These are phyloP conservation scores for Syzygium aqueum DNA, from an alignment of 345 rosid species.

Conservation along the genomic window DNA sequence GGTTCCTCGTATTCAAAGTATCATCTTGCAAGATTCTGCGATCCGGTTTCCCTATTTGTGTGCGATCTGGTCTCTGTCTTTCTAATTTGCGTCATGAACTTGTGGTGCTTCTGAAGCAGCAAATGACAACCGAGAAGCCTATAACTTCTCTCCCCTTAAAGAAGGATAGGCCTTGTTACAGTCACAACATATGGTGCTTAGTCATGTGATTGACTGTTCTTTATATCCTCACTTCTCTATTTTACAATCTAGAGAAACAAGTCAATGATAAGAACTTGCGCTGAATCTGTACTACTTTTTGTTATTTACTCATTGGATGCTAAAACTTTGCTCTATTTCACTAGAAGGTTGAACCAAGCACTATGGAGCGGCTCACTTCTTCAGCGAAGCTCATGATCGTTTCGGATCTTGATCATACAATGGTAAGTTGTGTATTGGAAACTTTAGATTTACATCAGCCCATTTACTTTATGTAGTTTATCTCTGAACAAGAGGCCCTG, in stretches of 20 bases:
- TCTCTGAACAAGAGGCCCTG: background rate
- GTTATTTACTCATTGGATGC: background rate
- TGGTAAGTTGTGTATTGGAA: slow-evolving; percentile 31
- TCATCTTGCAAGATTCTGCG: background rate
- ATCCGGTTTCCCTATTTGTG: background rate
- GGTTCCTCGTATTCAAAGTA: background rate
- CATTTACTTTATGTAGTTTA: background rate
- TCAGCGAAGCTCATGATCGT: slow-evolving; percentile 87
- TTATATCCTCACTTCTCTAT: background rate
- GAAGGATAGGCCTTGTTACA: background rate
- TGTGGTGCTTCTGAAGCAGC: background rate
- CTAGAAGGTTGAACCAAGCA: background rate
- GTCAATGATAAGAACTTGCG: background rate
- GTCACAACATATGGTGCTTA: background rate
- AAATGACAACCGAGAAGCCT: background rate
- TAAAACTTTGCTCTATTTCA: background rate
- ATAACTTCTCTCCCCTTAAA: background rate
- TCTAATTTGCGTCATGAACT: background rate
- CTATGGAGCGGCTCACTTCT: slow-evolving; percentile 63
- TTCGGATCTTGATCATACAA: slow-evolving; percentile 95
- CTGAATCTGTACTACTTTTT: background rate
- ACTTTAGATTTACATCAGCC: background rate
- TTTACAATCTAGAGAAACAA: background rate
- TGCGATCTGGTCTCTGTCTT: background rate
- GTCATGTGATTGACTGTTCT: background rate